Evolutionary conservation across 1,284 basidiomycete genomes (phyloP), one percentile per base, ranked within the genome.

Genomic region (Apiotrichum brassicae): DNA sequence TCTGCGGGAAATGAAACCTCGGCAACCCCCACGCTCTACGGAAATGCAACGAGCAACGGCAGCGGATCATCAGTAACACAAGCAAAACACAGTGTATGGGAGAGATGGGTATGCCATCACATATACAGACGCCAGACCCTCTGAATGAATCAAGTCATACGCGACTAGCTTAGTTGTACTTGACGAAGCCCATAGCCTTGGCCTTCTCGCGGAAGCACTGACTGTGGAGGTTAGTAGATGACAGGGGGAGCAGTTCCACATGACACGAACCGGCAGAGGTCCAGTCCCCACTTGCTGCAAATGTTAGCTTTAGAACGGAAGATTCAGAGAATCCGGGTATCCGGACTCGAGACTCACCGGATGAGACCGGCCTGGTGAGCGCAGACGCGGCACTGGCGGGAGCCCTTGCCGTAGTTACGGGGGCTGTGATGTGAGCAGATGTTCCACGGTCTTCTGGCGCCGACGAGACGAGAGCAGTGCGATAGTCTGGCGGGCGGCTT

Each of bases 181-280:
- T 95, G 74, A 81, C 78, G 81, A 95, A 95, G 59, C 91, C 92
- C 70, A 95, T 94, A 61, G 86, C 85, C 65, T 83, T 81, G 57
- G 88, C 63, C 69, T 92, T 92, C 80, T 95, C 92, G 67, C 92
- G 87, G 86, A 95, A 95, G 78, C 91, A 95, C 77, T 95, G 91
- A 43, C 22, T 44, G 19, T 52, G n/a, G n/a, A n/a, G n/a, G n/a
- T n/a, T n/a, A n/a, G n/a, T n/a, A n/a, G n/a, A n/a, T n/a, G n/a
- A n/a, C n/a, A n/a, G n/a, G n/a, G n/a, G n/a, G n/a, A n/a, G n/a
- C n/a, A n/a, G n/a, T n/a, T n/a, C n/a, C n/a, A n/a, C n/a, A n/a
- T n/a, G n/a, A n/a, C n/a, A n/a, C n/a, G n/a, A n/a, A n/a, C 8
- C 28, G 28, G 28, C 28, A 30, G 8, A 30, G 7, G 12, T 37